Evolutionary conservation across 192 early-diverging fungal species (phyloP).

Genomic region (Umbelopsis sp.): DNA sequence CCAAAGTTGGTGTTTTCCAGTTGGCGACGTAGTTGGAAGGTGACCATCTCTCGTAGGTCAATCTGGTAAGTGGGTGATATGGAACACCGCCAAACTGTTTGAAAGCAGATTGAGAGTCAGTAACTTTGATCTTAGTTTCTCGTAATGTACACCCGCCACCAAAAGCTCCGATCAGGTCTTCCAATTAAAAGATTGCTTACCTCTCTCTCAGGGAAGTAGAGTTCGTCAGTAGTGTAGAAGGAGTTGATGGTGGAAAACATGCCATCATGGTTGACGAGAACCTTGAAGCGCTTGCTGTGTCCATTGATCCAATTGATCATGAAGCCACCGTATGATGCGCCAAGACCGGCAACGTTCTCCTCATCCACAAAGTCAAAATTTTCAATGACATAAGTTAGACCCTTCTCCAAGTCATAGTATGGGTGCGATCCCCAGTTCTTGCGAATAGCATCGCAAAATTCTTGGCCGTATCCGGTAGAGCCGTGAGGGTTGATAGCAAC

Average conservation of each 20-base stretch:
- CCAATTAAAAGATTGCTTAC: slow-evolving; percentile 26
- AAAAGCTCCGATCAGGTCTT: too few species aligned
- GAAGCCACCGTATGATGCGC: slow-evolving; percentile 80
- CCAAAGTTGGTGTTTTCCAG: slow-evolving; percentile 79
- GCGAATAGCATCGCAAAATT: slow-evolving; percentile 73
- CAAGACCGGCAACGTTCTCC: slow-evolving; percentile 60
- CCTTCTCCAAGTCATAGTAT: slow-evolving; percentile 75
- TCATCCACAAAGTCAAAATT: slow-evolving; percentile 60
- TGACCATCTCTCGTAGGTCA: slow-evolving; percentile 66
- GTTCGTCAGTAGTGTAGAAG: slow-evolving; percentile 79
- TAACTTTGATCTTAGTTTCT: too few species aligned
- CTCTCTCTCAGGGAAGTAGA: slow-evolving; percentile 80
- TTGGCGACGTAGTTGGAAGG: slow-evolving; percentile 69
- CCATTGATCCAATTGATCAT: slow-evolving; percentile 89
- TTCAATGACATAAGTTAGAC: slow-evolving; percentile 63
- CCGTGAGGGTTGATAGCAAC: slow-evolving; percentile 79
- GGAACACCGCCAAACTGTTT: slow-evolving; percentile 65
- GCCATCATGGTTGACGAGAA: slow-evolving; percentile 76
- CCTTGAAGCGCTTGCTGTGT: slow-evolving; percentile 66
- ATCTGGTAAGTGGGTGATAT: slow-evolving; percentile 48
- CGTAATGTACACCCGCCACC: too few species aligned
- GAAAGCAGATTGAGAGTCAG: too few species aligned
- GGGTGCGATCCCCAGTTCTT: slow-evolving; percentile 80
- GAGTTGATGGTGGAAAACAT: slow-evolving; percentile 60
- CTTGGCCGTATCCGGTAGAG: slow-evolving; percentile 78